Base-by-base conservation (phyloP, 2,329 filamentous ascomycete genomes). In the Diplodia corticola region DNA sequence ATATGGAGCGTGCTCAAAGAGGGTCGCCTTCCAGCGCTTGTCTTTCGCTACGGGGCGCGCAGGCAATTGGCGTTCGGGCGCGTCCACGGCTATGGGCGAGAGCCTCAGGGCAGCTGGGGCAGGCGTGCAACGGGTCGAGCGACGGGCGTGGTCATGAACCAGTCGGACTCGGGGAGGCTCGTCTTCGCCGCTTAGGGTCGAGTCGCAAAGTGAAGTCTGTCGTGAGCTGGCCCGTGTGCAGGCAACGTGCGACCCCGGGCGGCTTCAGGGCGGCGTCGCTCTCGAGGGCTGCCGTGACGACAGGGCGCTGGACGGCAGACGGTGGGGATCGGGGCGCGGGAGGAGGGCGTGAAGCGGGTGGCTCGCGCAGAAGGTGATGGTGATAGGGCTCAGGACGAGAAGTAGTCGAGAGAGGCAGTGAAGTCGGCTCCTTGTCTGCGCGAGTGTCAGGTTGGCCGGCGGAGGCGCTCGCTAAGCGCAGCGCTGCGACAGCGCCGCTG, bases 141-240 rank as follows among this genome's bases (percentile, higher is more conserved):
- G 51, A 20, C 30, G 24, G 40, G 51, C 33, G 50, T 26, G 40
- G 33, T 26, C 63, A 55, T 48, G 35, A 55, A 64, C 50, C 30
- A 37, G 26, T 15, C 40, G 22, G 22, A 26, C 22, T 28, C 20
- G 61, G 22, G 20, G 40, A 46, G 50, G 20, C 26, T 22, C 48
- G 30, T 33, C 46, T 33, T 35, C 24, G 49, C 44, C 20, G 50
- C 13, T 49, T 35, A 22, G 48, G 61, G 51, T 65, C 63, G 63
- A 64, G 63, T 64, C 63, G 63, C 50, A 51, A 46, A 51, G 63
- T 55, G 50, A 54, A 37, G 63, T 64, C 61, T 64, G 63, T 64
- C 63, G 63, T 64, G 63, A 55, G 63, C 63, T 64, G 63, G 63
- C 63, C 63, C 63, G 63, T 64, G 63, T 48, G 57, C 57, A 46